Evolutionary conservation across 345 rosid species (phyloP).

Genomic region (Pistacia vera): DNA sequence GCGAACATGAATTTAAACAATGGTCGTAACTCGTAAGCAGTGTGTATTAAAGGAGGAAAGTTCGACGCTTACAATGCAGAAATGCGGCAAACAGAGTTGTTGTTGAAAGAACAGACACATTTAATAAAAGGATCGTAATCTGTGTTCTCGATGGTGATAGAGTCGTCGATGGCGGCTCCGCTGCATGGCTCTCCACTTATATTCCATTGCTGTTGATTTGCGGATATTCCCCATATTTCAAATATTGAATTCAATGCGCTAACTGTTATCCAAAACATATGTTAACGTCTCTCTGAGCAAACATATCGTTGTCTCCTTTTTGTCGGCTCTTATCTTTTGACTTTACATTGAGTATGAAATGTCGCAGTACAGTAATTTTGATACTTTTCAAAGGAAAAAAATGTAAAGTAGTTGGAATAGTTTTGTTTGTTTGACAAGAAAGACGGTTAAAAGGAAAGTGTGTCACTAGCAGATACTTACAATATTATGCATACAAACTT

Average conservation of each 20-base stretch:
- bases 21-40: no score
- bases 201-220: conserved; percentile 40
- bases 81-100: conserved; percentile 44
- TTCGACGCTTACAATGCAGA: conserved; percentile 29
- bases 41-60: background rate
- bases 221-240: conserved; percentile 37
- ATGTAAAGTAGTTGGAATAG: no score
- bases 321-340: no score
- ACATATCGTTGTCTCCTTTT: no score
- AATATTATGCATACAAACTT: no score
- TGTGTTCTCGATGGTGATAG: background rate
- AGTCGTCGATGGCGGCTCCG: conserved; percentile 37
- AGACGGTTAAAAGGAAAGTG: no score
- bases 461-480: no score
- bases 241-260: conserved; percentile 46
- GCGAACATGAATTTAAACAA: background rate
- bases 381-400: no score
- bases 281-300: no score
- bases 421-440: no score
- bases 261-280: conserved; percentile 20
- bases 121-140: conserved; percentile 45
- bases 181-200: conserved; percentile 49
- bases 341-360: no score
- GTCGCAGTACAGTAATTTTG: no score
- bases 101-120: conserved; percentile 44